Percentiles rank a stretch among this genome's conserved stretches.
phyloP scores from a whole-genome alignment of 805 yeast species.

The Yamadazyma sp. region DNA sequence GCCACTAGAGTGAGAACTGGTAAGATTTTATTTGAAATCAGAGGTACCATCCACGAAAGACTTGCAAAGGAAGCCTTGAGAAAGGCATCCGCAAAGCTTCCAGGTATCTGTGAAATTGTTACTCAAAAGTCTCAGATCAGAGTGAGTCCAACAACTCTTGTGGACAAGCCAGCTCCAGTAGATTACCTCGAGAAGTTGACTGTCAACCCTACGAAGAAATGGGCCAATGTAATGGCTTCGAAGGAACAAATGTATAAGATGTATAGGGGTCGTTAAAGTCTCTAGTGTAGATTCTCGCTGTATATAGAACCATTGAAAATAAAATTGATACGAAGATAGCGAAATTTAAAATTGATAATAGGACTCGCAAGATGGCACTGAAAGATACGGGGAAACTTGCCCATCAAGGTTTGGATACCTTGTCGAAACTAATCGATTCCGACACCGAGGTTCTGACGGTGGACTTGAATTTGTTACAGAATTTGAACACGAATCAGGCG shows the following conservation, averaged over 20 bases:
- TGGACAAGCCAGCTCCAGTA: constrained; percentile 44
- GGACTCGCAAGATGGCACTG: constrained; percentile 23
- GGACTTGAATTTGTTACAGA: constrained; percentile 50
- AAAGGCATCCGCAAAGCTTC: constrained; percentile 87
- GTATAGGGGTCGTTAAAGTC: constrained; percentile 63
- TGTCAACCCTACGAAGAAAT: constrained; percentile 64
- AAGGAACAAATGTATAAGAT: constrained; percentile 52
- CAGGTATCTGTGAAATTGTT: constrained; percentile 88
- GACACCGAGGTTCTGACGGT: constrained; percentile 44
- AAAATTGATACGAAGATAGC: too few relatives aligned
- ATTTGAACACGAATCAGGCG: constrained; percentile 58
- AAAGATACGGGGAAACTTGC: constrained; percentile 26
- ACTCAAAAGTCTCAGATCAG: constrained; percentile 63
- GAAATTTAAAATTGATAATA: background rate
- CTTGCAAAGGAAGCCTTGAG: constrained; percentile 88
- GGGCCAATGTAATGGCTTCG: constrained; percentile 52
- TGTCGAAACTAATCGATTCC: constrained; percentile 35
- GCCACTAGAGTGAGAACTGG: constrained; percentile 96
- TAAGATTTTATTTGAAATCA: constrained; percentile 84
- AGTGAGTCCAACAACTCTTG: constrained; percentile 63
- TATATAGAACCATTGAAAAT: constrained; percentile 10
- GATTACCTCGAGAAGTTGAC: constrained; percentile 57
- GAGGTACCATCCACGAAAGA: constrained; percentile 76
- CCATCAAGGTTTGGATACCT: constrained; percentile 28
- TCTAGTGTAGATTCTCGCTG: too few relatives aligned